A percentile compares a stretch with the other conserved stretches of the same genome.
phyloP scores from a whole-genome alignment of 805 yeast species.

The Saccharomycopsis amapae region DNA sequence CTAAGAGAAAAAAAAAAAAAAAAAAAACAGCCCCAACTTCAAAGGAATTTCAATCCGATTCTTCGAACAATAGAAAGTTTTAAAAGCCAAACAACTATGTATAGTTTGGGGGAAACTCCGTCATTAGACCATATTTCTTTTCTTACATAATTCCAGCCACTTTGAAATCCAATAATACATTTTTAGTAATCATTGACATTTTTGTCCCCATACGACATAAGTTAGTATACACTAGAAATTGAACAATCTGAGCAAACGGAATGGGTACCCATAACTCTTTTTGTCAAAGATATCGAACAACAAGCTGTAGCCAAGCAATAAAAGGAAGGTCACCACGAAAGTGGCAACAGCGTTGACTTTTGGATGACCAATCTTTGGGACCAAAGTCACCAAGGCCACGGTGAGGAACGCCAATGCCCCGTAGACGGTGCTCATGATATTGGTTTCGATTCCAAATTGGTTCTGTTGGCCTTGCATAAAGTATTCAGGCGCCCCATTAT shows the following conservation, averaged over 20 bases:
- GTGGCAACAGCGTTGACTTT: slow-evolving; percentile 45
- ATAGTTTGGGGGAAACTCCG: too few species aligned
- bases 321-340: slow-evolving; percentile 33
- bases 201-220: too few species aligned
- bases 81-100: too few species aligned
- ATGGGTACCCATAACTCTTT: slow-evolving; percentile 78
- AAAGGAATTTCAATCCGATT: too few species aligned
- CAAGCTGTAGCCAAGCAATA: slow-evolving; percentile 56
- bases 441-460: slow-evolving; percentile 87
- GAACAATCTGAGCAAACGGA: slow-evolving; percentile 39
- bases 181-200: too few species aligned
- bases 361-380: slow-evolving; percentile 41
- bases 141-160: too few species aligned
- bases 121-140: too few species aligned
- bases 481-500: slow-evolving; percentile 40
- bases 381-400: slow-evolving; percentile 50
- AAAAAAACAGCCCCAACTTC: too few species aligned
- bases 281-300: slow-evolving; percentile 57
- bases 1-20: too few species aligned
- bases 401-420: slow-evolving; percentile 57
- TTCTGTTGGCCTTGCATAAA: slow-evolving; percentile 56
- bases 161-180: too few species aligned
- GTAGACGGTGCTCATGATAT: slow-evolving; percentile 67
- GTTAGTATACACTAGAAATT: too few species aligned
- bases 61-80: too few species aligned